A percentile compares a stretch with the other conserved stretches of the same genome.
These are phyloP conservation scores for Starmerella apis DNA, from an alignment of 805 yeast genomes.

Conservation along the genomic window DNA sequence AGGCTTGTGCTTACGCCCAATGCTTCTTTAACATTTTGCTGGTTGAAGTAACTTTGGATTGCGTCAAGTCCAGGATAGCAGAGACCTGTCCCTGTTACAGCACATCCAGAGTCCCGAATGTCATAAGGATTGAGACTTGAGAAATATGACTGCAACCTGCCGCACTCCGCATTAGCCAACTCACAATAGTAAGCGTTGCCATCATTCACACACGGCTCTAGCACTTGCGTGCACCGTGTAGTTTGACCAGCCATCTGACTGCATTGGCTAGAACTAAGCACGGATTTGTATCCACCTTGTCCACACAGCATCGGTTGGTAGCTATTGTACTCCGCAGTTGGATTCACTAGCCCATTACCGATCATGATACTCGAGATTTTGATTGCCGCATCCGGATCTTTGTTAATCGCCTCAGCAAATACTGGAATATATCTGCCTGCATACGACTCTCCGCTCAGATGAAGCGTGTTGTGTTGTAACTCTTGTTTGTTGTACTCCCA, in stretches of 20 bases:
- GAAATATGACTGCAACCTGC: slow-evolving; percentile 14
- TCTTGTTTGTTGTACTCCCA: slow-evolving; percentile 68
- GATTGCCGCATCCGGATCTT: slow-evolving; percentile 40
- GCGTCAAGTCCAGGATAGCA: slow-evolving; percentile 49
- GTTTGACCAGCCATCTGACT: slow-evolving; percentile 10
- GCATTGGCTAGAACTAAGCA: slow-evolving; percentile 17
- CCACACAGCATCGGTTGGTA: slow-evolving; percentile 95
- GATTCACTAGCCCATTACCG: slow-evolving; percentile 89
- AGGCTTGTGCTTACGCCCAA: slow-evolving; percentile 46
- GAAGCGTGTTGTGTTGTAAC: slow-evolving; percentile 49
- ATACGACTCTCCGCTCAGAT: slow-evolving; percentile 87
- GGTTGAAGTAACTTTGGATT: slow-evolving; percentile 45
- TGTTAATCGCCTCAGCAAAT: slow-evolving; percentile 48
- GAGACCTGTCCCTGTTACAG: slow-evolving; percentile 43
- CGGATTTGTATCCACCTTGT: slow-evolving; percentile 53
- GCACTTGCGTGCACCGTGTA: slow-evolving; percentile 11
- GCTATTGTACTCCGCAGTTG: slow-evolving; percentile 62
- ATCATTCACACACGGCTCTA: slow-evolving; percentile 18
- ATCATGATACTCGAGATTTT: slow-evolving; percentile 70
- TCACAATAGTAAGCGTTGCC: slow-evolving; percentile 12
- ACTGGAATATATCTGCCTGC: slow-evolving; percentile 93
- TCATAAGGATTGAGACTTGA: slow-evolving; percentile 55
- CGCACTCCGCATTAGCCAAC: slow-evolving; percentile 15
- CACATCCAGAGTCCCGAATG: slow-evolving; percentile 52
- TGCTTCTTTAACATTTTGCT: slow-evolving; percentile 42